A percentile compares a stretch with the other conserved stretches of the same genome.
These are phyloP conservation scores for Hevea brasiliensis DNA, from an alignment of 345 rosid species.

Conservation along the genomic window DNA sequence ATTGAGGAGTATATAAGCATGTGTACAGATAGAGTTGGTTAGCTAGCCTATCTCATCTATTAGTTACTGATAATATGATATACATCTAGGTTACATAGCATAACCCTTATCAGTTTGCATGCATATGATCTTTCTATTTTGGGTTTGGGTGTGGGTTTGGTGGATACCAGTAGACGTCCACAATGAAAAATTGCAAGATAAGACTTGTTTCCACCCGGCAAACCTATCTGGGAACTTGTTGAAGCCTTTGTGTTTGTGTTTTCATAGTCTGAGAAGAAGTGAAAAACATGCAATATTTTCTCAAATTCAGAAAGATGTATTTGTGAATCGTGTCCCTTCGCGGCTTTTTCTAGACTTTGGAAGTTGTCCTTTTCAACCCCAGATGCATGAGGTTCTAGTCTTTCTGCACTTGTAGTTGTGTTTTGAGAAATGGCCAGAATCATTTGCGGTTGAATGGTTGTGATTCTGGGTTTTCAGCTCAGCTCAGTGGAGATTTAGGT, in stretches of 20 bases:
- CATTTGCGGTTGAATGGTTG: neutral
- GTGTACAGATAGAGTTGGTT: no score
- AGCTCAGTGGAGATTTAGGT: neutral
- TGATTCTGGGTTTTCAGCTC: neutral
- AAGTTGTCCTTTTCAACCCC: neutral
- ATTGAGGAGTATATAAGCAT: no score
- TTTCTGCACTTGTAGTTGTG: neutral
- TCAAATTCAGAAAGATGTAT: slow-evolving; percentile 2
- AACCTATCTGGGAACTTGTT: neutral
- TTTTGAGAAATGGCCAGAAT: neutral
- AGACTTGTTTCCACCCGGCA: neutral
- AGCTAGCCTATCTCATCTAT: no score
- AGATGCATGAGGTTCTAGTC: neutral
- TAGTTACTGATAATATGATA: no score
- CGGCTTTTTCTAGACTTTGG: neutral
- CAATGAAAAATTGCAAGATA: neutral
- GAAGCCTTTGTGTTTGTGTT: neutral
- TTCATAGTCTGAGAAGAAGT: neutral
- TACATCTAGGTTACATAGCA: no score
- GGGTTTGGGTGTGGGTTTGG: neutral
- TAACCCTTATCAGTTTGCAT: neutral
- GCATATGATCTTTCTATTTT: neutral
- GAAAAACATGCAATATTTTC: neutral
- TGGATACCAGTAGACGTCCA: neutral
- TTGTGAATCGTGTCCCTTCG: neutral